Conservation (phyloP, 75 land plant species). For the Larix kaempferi region DNA sequence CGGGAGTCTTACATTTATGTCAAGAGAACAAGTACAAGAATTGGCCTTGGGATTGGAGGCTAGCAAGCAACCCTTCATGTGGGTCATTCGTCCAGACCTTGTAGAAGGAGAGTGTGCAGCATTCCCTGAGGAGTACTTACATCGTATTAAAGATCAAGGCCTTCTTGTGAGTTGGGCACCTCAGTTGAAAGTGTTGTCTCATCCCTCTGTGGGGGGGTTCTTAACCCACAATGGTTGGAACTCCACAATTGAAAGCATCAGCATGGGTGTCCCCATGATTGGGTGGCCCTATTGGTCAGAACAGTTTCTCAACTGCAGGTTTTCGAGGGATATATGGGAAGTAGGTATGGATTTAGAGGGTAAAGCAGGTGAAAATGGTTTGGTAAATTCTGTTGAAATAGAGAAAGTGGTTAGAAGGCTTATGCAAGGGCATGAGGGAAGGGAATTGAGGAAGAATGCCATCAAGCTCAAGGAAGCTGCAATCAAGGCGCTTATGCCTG, state of each 20-base stretch:
- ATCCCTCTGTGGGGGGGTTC: constrained; percentile 22
- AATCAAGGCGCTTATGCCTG: neutral
- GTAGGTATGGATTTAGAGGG: neutral
- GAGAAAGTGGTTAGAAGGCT: neutral
- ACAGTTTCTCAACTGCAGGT: constrained; percentile 11
- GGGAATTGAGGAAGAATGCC: neutral
- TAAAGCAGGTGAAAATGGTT: neutral
- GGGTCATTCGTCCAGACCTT: neutral
- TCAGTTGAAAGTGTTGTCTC: constrained; percentile 16
- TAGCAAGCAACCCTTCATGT: constrained; percentile 10
- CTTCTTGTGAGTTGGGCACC: constrained; percentile 11
- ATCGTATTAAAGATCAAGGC: neutral
- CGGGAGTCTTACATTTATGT: constrained; percentile 17
- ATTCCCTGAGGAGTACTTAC: neutral
- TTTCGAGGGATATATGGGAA: constrained; percentile 1
- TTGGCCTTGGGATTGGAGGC: constrained; percentile 12
- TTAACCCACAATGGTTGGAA: constrained; percentile 30
- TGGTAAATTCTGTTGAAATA: neutral
- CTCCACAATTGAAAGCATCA: constrained; percentile 21
- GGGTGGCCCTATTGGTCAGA: constrained; percentile 23
- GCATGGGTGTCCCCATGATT: constrained; percentile 22
- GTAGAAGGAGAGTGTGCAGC: neutral
- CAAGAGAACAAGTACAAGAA: constrained; percentile 13
- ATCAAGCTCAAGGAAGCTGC: constrained; percentile 5
- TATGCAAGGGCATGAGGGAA: neutral